Conservation (phyloP, 2,329 filamentous ascomycete species). For the Pseudopithomyces maydicus region DNA sequence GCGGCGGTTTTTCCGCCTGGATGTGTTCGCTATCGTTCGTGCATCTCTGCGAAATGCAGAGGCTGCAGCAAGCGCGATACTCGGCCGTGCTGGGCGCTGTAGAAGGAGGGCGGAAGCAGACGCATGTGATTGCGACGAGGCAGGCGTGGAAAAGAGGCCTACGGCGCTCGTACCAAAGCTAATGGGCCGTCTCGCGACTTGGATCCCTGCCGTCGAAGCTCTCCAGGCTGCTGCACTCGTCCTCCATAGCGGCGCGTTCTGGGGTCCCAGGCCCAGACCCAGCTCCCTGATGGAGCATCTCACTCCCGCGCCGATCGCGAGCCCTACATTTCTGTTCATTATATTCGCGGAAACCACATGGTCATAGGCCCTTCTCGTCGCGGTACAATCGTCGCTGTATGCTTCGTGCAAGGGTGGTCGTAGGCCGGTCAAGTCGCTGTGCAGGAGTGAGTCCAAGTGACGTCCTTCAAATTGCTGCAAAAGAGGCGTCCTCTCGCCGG, state of each 20-base stretch:
- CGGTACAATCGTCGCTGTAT: conserved; percentile 5
- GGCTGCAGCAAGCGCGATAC: conserved; percentile 29
- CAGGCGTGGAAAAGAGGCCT: background rate
- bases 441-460: conserved; percentile 5
- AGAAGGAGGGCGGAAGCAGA: conserved; percentile 16
- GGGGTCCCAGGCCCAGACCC: conserved; percentile 21
- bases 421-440: background rate
- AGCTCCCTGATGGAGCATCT: conserved; percentile 37
- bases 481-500: too few relatives aligned
- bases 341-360: conserved; percentile 42
- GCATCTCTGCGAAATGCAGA: conserved; percentile 37
- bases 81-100: conserved; percentile 15
- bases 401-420: conserved; percentile 5
- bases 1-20: conserved; percentile 17
- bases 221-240: conserved; percentile 14
- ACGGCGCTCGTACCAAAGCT: conserved; percentile 13
- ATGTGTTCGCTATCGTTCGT: conserved; percentile 27
- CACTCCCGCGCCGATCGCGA: conserved; percentile 40
- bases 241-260: conserved; percentile 20
- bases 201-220: conserved; percentile 12
- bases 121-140: conserved; percentile 17
- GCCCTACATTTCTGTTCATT: conserved; percentile 53
- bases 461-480: conserved; percentile 2
- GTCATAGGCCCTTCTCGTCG: conserved; percentile 17
- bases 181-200: conserved; percentile 13